These are phyloP conservation scores for Phoma sp. DNA, from an alignment of 2,329 filamentous ascomycete species.

Conservation along the genomic window DNA sequence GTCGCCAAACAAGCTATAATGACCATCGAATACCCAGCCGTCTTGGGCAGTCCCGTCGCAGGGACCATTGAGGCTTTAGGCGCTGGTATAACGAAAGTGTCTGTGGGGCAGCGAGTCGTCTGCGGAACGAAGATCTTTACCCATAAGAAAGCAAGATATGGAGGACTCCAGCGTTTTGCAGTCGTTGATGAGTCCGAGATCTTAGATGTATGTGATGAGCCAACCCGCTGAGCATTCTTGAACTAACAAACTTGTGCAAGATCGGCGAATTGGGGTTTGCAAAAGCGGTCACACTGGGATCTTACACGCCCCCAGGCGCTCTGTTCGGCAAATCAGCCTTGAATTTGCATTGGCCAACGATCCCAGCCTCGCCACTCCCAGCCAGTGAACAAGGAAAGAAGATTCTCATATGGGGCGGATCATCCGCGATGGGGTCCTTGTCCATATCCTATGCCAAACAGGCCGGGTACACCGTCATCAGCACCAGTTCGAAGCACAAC, in stretches of 20 bases:
- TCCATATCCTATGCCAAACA: constrained; percentile 35
- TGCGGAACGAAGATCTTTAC: constrained; percentile 27
- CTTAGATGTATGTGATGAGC: neutral
- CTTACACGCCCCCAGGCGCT: constrained; percentile 34
- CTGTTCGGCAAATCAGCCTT: constrained; percentile 20
- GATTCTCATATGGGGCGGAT: constrained; percentile 55
- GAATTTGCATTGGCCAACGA: constrained; percentile 22
- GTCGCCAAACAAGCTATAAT: constrained; percentile 24
- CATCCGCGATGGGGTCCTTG: constrained; percentile 48
- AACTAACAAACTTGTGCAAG: neutral
- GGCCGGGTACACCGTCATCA: constrained; percentile 32
- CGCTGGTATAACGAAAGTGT: constrained; percentile 34
- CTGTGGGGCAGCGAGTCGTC: constrained; percentile 44
- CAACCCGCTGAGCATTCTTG: neutral
- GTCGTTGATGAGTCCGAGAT: constrained; percentile 26
- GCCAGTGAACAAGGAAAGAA: constrained; percentile 33
- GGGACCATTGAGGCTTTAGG: constrained; percentile 44
- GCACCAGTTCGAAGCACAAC: constrained; percentile 30
- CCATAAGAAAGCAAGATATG: constrained; percentile 28
- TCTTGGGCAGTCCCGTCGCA: constrained; percentile 39
- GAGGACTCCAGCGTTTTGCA: constrained; percentile 25
- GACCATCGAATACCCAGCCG: constrained; percentile 31
- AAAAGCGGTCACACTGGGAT: constrained; percentile 28
- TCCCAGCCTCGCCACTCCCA: constrained; percentile 22
- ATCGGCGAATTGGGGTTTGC: constrained; percentile 31